phyloP scores from a whole-genome alignment of 2,329 filamentous ascomycete species.

The Colletotrichum sp. region DNA sequence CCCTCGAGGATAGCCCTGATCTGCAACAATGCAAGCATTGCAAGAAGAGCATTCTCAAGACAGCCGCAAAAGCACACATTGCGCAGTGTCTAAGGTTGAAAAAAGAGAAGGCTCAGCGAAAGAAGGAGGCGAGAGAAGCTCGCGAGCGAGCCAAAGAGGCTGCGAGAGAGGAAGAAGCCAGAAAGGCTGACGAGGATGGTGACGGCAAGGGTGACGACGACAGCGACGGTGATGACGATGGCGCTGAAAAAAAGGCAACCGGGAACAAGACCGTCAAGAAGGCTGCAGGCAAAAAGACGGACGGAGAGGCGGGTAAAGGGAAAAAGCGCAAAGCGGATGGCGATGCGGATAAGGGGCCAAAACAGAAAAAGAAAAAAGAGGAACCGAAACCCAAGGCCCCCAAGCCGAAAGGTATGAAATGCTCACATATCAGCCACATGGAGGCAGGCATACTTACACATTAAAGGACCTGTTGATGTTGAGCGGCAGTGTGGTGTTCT shows the following conservation, averaged over 20 bases:
- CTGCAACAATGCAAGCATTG: conserved; percentile 91
- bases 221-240: conserved; percentile 48
- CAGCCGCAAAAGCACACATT: conserved; percentile 78
- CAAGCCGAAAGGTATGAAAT: conserved; percentile 74
- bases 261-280: conserved; percentile 60
- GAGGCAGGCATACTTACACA: not conserved
- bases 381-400: conserved; percentile 82
- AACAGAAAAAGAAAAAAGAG: conserved; percentile 94
- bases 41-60: conserved; percentile 83
- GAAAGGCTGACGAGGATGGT: conserved; percentile 53
- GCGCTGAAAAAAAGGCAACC: conserved; percentile 44
- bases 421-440: not conserved
- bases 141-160: conserved; percentile 68
- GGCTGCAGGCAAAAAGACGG: conserved; percentile 66
- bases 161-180: conserved; percentile 60
- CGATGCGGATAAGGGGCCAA: conserved; percentile 81
- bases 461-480: conserved; percentile 81
- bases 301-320: conserved; percentile 64
- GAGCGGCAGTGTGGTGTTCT: conserved; percentile 92
- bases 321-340: conserved; percentile 81
- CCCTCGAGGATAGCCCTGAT: conserved; percentile 80
- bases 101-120: conserved; percentile 78
- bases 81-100: conserved; percentile 84
- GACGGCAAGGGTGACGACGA: conserved; percentile 56
- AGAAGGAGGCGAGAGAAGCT: conserved; percentile 76